These are phyloP conservation scores for Kwoniella bestiolae DNA, from an alignment of 768 basidiomycete genomes.

Conservation along the genomic window DNA sequence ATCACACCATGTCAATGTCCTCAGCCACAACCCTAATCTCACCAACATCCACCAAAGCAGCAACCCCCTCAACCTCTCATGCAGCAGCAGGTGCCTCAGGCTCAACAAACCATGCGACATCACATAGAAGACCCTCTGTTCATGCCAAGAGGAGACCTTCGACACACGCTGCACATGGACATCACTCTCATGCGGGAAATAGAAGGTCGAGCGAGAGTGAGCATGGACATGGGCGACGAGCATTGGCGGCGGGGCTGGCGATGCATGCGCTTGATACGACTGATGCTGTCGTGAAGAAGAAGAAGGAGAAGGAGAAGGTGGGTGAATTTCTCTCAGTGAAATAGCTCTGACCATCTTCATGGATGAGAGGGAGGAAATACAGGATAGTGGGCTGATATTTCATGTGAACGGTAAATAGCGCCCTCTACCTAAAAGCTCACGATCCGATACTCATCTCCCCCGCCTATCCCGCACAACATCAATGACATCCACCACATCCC, in stretches of 20 bases:
- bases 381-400: no score
- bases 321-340: not conserved
- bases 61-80: not conserved
- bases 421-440: conserved; percentile 35
- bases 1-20: conserved; percentile 28
- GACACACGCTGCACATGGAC: conserved; percentile 11
- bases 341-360: not conserved
- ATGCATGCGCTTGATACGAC: conserved; percentile 41
- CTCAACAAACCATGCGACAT: conserved; percentile 12
- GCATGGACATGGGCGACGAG: conserved; percentile 36
- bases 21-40: conserved; percentile 29
- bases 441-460: conserved; percentile 47
- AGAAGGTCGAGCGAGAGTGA: conserved; percentile 39
- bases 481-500: conserved; percentile 33
- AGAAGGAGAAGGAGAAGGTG: conserved; percentile 38
- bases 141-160: conserved; percentile 10
- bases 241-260: conserved; percentile 39
- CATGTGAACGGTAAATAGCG: conserved; percentile 25
- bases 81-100: not conserved
- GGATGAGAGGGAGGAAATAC: no score
- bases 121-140: conserved; percentile 12
- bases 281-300: conserved; percentile 27
- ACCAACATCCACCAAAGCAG: conserved; percentile 2
- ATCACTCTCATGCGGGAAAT: conserved; percentile 17
- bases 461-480: conserved; percentile 42